Evolutionary conservation across 495 filamentous ascomycete genomes (phyloP).

Genomic region (Podospora pseudocomata): DNA sequence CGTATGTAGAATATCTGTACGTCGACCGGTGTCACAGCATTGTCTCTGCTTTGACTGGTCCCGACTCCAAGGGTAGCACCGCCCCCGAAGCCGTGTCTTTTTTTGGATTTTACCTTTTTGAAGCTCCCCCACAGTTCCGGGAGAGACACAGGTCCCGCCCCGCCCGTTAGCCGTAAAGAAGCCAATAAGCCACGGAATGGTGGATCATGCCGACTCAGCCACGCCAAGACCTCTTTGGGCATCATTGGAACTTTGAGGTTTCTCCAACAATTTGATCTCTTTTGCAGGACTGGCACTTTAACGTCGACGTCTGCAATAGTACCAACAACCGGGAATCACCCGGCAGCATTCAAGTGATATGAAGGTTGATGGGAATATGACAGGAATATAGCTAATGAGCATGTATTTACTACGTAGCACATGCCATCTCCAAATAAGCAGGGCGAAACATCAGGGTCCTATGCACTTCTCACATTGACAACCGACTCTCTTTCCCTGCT

Average conservation of each 20-base stretch:
- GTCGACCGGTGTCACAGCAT: not conserved
- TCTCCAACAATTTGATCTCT: slow-evolving; percentile 3
- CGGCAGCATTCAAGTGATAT: not conserved
- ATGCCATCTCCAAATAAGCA: not conserved
- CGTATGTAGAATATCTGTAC: not conserved
- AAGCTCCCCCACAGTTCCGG: slow-evolving; percentile 23
- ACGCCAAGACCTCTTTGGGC: slow-evolving; percentile 26
- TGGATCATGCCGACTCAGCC: slow-evolving; percentile 25
- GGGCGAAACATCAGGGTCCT: not conserved
- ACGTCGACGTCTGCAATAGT: not conserved
- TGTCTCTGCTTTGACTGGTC: slow-evolving; percentile 9
- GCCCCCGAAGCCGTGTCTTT: slow-evolving; percentile 31
- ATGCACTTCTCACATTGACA: not conserved
- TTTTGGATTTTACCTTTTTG: slow-evolving; percentile 38
- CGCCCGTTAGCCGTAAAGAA: slow-evolving; percentile 21
- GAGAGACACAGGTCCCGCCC: slow-evolving; percentile 6
- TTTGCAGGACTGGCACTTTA: not conserved
- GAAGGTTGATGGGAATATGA: not conserved
- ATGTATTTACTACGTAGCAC: not conserved
- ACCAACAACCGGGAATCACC: not conserved
- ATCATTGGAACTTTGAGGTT: slow-evolving; percentile 18
- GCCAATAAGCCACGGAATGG: slow-evolving; percentile 22
- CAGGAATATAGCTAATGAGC: not conserved
- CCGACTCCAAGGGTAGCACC: slow-evolving; percentile 31
- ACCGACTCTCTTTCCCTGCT: not conserved